Conservation (phyloP, 228 moss, liverwort and hornwort species). For the Sphagnum magellanicum region DNA sequence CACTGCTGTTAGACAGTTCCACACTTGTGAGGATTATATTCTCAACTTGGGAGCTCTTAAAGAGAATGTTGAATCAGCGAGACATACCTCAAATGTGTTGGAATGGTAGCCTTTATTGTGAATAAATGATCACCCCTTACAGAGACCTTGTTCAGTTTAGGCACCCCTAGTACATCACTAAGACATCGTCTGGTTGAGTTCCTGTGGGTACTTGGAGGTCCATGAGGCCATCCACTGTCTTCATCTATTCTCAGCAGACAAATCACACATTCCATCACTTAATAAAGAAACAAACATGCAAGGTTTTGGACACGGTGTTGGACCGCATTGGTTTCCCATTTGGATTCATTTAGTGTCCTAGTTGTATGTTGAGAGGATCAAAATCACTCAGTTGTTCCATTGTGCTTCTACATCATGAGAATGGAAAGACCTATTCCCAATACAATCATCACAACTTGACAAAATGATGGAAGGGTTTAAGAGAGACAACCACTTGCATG, state of each 20-base stretch:
- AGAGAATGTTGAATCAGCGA: background rate
- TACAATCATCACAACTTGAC: no score
- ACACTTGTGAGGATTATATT: no score
- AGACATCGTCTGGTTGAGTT: slow-evolving; percentile 90
- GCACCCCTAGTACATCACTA: slow-evolving; percentile 86
- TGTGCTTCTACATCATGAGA: no score
- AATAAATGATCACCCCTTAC: slow-evolving; percentile 94
- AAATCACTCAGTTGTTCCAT: no score
- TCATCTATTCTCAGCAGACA: slow-evolving; percentile 46
- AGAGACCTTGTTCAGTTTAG: slow-evolving; percentile 86
- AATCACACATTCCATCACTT: background rate
- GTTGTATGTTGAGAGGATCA: no score
- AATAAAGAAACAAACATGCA: background rate
- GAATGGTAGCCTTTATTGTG: slow-evolving; percentile 88
- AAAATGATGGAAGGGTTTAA: no score
- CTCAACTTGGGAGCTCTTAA: no score
- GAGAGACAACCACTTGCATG: no score
- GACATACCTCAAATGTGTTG: slow-evolving; percentile 86
- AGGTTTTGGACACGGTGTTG: no score
- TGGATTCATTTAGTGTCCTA: no score
- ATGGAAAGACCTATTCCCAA: no score
- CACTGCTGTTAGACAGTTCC: slow-evolving; percentile 70
- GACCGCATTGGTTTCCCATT: no score
- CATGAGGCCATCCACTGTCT: slow-evolving; percentile 74
- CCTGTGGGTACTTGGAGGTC: slow-evolving; percentile 85